Conservation (phyloP, 371 early-diverging fungal genomes). For the Dinochytrium kinnereticum region DNA sequence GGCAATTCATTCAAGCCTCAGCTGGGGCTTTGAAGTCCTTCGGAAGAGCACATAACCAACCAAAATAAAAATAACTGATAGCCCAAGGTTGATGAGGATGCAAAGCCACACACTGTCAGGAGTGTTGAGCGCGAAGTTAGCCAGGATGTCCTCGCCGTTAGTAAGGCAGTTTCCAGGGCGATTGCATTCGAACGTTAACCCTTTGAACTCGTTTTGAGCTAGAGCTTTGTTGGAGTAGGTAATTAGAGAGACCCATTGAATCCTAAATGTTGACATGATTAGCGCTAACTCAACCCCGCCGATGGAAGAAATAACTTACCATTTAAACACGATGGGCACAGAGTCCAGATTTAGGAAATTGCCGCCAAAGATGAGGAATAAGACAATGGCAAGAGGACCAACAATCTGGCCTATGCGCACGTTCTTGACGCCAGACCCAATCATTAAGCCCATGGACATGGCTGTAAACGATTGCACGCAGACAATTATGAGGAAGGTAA, state of each 20-base stretch:
- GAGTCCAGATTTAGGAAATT: constrained; percentile 49
- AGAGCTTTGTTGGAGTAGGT: constrained; percentile 44
- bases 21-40: constrained; percentile 26
- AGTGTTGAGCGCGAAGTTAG: neutral
- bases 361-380: constrained; percentile 60
- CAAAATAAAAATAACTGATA: constrained; percentile 15
- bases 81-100: constrained; percentile 22
- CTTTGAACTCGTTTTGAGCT: constrained; percentile 46
- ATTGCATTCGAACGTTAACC: constrained; percentile 32
- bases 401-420: constrained; percentile 53
- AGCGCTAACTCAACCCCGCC: too few species aligned
- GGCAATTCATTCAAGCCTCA: constrained; percentile 27
- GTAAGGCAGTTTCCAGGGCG: constrained; percentile 20
- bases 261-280: too few species aligned
- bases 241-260: constrained; percentile 49
- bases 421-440: constrained; percentile 52
- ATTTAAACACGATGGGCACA: constrained; percentile 49
- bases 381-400: constrained; percentile 50
- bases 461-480: constrained; percentile 38
- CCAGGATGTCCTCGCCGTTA: constrained; percentile 22
- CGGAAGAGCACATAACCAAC: constrained; percentile 29
- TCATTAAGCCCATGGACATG: constrained; percentile 48
- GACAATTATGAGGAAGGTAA: constrained; percentile 49
- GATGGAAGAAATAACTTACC: too few species aligned
- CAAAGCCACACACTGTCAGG: constrained; percentile 17